Evolutionary conservation across 2,329 filamentous ascomycete species (phyloP).

Genomic region (Paraconiothyrium sp.): DNA sequence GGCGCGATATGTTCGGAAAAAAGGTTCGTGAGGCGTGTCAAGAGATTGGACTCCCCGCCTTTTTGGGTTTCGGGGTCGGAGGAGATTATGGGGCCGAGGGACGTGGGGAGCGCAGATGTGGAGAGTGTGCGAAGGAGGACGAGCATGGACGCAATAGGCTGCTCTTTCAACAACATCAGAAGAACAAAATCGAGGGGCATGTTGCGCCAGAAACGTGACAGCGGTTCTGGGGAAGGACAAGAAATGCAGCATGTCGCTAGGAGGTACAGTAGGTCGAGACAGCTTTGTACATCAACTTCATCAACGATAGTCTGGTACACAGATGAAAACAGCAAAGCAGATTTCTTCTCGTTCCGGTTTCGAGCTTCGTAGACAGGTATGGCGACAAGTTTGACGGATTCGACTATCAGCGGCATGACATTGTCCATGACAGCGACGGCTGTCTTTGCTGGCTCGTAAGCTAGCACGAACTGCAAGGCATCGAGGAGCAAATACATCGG

Average conservation of each 20-base stretch:
- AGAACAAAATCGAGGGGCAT: slow-evolving; percentile 74
- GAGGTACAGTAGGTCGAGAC: slow-evolving; percentile 73
- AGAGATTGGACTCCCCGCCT: slow-evolving; percentile 57
- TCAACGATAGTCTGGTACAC: slow-evolving; percentile 59
- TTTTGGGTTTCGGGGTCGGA: slow-evolving; percentile 53
- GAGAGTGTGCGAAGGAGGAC: slow-evolving; percentile 72
- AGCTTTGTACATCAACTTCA: slow-evolving; percentile 70
- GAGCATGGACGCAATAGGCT: slow-evolving; percentile 70
- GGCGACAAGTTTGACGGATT: slow-evolving; percentile 64
- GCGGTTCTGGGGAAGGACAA: slow-evolving; percentile 49
- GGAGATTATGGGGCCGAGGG: slow-evolving; percentile 71
- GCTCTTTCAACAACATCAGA: slow-evolving; percentile 72
- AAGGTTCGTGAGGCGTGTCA: slow-evolving; percentile 71
- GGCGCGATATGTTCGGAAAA: slow-evolving; percentile 65
- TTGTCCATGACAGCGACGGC: slow-evolving; percentile 68
- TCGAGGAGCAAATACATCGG: slow-evolving; percentile 73
- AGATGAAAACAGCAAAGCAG: slow-evolving; percentile 45
- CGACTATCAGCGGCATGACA: slow-evolving; percentile 58
- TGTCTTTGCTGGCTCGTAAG: slow-evolving; percentile 67
- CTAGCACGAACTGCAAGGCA: slow-evolving; percentile 70
- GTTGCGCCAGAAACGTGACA: slow-evolving; percentile 70
- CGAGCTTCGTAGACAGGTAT: slow-evolving; percentile 56
- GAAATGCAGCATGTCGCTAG: slow-evolving; percentile 68
- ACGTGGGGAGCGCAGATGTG: slow-evolving; percentile 70
- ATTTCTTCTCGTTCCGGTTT: slow-evolving; percentile 37